Evolutionary conservation across 176 grass and related monocot genomes (phyloP).

Genomic region (Cocos nucifera): DNA sequence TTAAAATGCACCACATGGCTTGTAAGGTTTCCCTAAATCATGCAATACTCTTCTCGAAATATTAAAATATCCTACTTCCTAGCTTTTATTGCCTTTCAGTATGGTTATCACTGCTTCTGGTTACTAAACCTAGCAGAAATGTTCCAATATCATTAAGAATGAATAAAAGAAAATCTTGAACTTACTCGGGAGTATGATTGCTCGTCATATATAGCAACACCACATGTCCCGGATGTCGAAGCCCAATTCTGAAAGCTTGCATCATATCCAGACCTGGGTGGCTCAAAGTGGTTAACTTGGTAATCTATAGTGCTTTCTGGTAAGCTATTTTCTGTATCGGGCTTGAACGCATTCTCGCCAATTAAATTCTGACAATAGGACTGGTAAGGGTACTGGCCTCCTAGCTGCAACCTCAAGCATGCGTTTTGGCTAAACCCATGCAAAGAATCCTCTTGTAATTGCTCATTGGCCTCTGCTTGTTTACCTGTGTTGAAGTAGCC

Average conservation of each 20-base stretch:
- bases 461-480: slow-evolving; percentile 15
- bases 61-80: no score
- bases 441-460: slow-evolving; percentile 10
- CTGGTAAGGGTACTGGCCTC: slow-evolving; percentile 38
- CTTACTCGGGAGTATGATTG: slow-evolving; percentile 10
- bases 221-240: slow-evolving; percentile 14
- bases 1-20: no score
- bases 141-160: no score
- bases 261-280: slow-evolving; percentile 46
- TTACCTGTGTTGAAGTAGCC: slow-evolving; percentile 44
- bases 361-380: slow-evolving; percentile 28
- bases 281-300: slow-evolving; percentile 30
- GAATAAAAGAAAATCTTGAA: not conserved
- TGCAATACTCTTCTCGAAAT: no score
- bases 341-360: slow-evolving; percentile 37
- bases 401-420: slow-evolving; percentile 37
- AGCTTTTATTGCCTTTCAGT: no score
- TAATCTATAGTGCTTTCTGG: slow-evolving; percentile 14
- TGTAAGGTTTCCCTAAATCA: no score
- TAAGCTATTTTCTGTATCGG: slow-evolving; percentile 30
- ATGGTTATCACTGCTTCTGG: no score
- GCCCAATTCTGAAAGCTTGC: slow-evolving; percentile 70
- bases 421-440: slow-evolving; percentile 35
- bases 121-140: no score
- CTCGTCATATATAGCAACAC: slow-evolving; percentile 9